Evolutionary conservation across 2,329 filamentous ascomycete species (phyloP), one percentile per base, ranked within the genome.

Genomic region (Macrophomina phaseolina): DNA sequence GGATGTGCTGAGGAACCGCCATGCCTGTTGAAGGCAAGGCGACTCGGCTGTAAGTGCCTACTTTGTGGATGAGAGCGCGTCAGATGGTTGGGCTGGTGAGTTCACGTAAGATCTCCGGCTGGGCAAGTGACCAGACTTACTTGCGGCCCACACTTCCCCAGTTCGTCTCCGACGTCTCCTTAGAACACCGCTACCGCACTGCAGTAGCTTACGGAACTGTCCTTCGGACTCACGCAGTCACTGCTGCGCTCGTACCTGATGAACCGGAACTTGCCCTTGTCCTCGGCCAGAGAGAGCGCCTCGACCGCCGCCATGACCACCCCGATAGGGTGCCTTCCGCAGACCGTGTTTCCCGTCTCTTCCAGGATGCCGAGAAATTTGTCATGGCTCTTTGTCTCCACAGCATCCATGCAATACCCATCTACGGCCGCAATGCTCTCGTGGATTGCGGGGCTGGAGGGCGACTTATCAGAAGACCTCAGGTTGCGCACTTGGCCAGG

Each of bases 121-220:
- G 16, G n/a, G 45, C 42, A 11, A 30, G 14, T 49, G 18, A 30
- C 18, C 61, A 38, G 49, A 64, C 34, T 64, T 64, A 45, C 34
- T 34, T 5, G 23, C 61, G 49, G 48, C 61, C 61, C 61, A 52
- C 49, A 64, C 46, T 64, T 64, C 61, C 49, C 61, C 61, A 52
- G 36, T 23, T 9, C 14, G 32, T 18, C 45, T 45, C 58, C 45
- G 45, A 32, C 3, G 23, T 45, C n/a, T 49, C 58, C 49, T 42
- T 64, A 93, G 40, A 93, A 75, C 16, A 94, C 84, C 8, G 94
- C 93, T 83, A 95, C 97, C 3, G 93, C 95, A 76, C 94, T 94
- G 3, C 92, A 93, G 78, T 99, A 99, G 80, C 94, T 97, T 62
- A 99, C 95, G 72, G 94, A 97, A 71, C 89, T 95, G 70, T 97